Conservation (phyloP, 2,329 filamentous ascomycete genomes). For the Exophiala aquamarina region DNA sequence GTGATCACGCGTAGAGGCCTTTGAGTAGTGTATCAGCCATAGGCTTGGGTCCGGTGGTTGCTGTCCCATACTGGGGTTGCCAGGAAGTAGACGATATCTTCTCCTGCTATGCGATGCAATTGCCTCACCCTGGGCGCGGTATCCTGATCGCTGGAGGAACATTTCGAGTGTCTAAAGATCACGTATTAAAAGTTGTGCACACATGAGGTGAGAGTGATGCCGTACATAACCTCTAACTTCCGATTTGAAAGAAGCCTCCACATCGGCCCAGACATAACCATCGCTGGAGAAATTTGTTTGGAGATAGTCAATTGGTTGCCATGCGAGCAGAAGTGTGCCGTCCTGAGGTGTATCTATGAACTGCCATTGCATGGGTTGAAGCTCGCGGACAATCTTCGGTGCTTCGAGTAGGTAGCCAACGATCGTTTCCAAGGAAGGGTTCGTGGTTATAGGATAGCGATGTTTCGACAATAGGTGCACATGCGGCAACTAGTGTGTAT, state of each 20-base stretch:
- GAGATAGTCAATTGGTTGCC: slow-evolving; percentile 76
- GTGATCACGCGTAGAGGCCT: slow-evolving; percentile 70
- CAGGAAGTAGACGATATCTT: slow-evolving; percentile 79
- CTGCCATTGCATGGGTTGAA: slow-evolving; percentile 88
- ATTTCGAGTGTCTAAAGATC: slow-evolving; percentile 77
- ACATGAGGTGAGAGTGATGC: slow-evolving; percentile 46
- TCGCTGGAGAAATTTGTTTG: slow-evolving; percentile 80
- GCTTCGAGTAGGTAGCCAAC: slow-evolving; percentile 81
- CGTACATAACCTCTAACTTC: slow-evolving; percentile 69
- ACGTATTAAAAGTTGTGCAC: slow-evolving; percentile 17
- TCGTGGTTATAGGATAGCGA: slow-evolving; percentile 72
- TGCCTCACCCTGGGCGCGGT: slow-evolving; percentile 69
- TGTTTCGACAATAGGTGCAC: slow-evolving; percentile 85
- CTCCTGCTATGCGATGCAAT: slow-evolving; percentile 75
- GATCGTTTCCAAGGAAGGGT: slow-evolving; percentile 72
- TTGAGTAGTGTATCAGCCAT: slow-evolving; percentile 89
- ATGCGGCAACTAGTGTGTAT: slow-evolving; percentile 67
- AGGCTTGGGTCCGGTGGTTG: slow-evolving; percentile 75
- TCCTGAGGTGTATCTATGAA: slow-evolving; percentile 81
- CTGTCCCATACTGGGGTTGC: slow-evolving; percentile 67
- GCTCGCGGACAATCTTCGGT: slow-evolving; percentile 79
- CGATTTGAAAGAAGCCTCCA: slow-evolving; percentile 73
- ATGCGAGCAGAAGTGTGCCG: slow-evolving; percentile 79
- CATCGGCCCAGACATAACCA: slow-evolving; percentile 86
- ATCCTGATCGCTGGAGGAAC: slow-evolving; percentile 78